Percentiles rank a stretch among this genome's conserved stretches.
phyloP scores from a whole-genome alignment of 768 basidiomycete species.

The Russula sp. region DNA sequence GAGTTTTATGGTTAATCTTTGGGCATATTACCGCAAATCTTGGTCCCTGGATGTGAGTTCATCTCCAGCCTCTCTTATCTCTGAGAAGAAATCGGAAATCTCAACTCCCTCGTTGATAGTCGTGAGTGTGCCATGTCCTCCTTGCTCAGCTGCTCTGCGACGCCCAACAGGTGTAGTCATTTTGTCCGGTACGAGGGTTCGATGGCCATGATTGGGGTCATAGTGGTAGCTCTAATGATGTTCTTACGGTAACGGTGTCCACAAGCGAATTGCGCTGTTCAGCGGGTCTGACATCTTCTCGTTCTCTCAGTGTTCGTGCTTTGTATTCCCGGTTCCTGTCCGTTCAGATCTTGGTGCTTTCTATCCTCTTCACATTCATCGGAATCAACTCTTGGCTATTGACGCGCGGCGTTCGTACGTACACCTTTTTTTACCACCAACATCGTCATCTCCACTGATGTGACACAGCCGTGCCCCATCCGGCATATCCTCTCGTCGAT shows the following conservation, averaged over 20 bases:
- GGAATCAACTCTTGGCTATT: slow-evolving; percentile 50
- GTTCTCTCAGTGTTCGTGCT: slow-evolving; percentile 26
- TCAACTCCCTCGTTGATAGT: background rate
- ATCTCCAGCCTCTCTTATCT: background rate
- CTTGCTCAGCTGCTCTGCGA: background rate
- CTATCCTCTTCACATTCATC: slow-evolving; percentile 36
- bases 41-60: slow-evolving; percentile 21
- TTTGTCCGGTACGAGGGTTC: slow-evolving; percentile 32
- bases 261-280: too few species aligned
- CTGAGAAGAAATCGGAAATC: too few species aligned
- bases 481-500: background rate
- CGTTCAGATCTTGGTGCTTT: slow-evolving; percentile 25
- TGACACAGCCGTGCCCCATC: slow-evolving; percentile 3
- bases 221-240: slow-evolving; percentile 52
- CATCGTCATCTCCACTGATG: background rate
- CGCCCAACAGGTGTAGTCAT: slow-evolving; percentile 18
- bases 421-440: background rate
- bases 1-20: slow-evolving; percentile 51
- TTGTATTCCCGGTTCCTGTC: slow-evolving; percentile 25
- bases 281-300: background rate
- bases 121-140: background rate
- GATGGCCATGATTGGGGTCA: slow-evolving; percentile 47
- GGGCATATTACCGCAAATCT: slow-evolving; percentile 23
- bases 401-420: slow-evolving; percentile 41
- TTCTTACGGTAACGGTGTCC: slow-evolving; percentile 36